Evolutionary conservation across 2,329 filamentous ascomycete genomes (phyloP), one percentile per base, ranked within the genome.

Genomic region (Aspergillus intermedius): DNA sequence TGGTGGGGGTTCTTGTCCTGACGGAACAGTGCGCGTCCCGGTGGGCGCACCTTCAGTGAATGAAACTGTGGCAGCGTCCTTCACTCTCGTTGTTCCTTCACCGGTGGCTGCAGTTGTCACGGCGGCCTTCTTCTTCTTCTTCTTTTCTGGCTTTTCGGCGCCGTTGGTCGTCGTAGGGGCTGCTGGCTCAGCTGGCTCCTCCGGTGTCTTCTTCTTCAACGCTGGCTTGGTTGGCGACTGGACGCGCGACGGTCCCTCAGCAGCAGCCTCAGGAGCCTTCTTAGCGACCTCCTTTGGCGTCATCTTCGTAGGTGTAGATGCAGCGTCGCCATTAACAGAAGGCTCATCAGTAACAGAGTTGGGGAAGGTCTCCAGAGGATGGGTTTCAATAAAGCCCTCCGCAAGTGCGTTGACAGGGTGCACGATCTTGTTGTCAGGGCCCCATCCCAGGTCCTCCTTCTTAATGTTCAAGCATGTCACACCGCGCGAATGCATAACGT

Each of bases 401-500:
- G 84, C 77, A 41, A 88, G 77, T 2, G 88, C 91, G 67, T 95
- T 84, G 35, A 93, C 81, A 0, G 86, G 79, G 47, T 84, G 75
- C 35, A 95, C 75, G 46, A 95, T 87, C 74, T 94, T 95, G 70
- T 90, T 91, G 53, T 96, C 88, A 58, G 83, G 81, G 58, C 85
- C 86, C 91, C 91, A 97, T 25, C 94, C 93, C 44, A 98, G 77
- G 69, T 97, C 91, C 45, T 84, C 82, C 65, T 91, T 88, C 67
- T 87, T 91, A 66, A 98, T 83, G 54, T 83, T 84, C 46, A 97
- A 68, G 60, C 88, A 91, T 15, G 91, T 91, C n/a, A 97, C 90
- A 52, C 93, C 93, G 72, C 90, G 94, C 9, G 93, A 96, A 69
- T 98, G 91, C 86, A 96, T 95, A 28, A 89, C 87, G 66, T 98